Evolutionary conservation across 2,329 filamentous ascomycete species (phyloP), one percentile per base, ranked within the genome.

Genomic region (Fusarium bactridioides): DNA sequence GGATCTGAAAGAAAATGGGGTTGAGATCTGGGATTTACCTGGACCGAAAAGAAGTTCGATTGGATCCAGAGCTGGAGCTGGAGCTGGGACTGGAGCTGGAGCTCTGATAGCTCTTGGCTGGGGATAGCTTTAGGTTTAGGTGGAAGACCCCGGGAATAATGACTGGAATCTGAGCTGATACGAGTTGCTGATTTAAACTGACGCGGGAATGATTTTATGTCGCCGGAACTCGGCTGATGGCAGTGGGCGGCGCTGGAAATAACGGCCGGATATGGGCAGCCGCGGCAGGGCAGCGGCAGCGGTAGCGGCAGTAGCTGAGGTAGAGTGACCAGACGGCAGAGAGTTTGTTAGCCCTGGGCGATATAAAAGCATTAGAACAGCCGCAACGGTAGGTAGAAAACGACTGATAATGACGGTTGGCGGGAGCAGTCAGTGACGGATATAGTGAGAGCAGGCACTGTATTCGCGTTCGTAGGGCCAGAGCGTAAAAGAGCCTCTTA

Each of bases 161-260:
- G 58, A 57, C 27, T 67, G 44, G n/a, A 41, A 67, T 58, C 41
- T 50, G 55, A 56, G 41, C 63, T 41, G 68, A 69, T 61, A 48
- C 58, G 63, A 59, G 38, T 54, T 55, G 40, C 50, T 67, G 55
- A 57, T 54, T 50, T 50, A 65, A 53, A 57, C 33, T 43, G 58
- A 58, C 56, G 35, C 54, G 58, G 62, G 54, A 51, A 50, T 58
- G 59, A 54, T 60, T 56, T 64, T 74, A 59, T 67, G 57, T 65
- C 27, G 60, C 65, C 64, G 69, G 72, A 59, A 66, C 58, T 73
- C 73, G 73, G 73, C 70, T 76, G 75, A 72, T 64, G 66, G n/a
- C 47, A 48, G 64, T 67, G 64, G 63, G 63, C 73, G 63, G 55
- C 73, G 74, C 77, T 79, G 79, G 79, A 66, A 80, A 79, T 79